Evolutionary conservation across 2,329 filamentous ascomycete species (phyloP).

Genomic region (Ophiocordyceps robertsii): DNA sequence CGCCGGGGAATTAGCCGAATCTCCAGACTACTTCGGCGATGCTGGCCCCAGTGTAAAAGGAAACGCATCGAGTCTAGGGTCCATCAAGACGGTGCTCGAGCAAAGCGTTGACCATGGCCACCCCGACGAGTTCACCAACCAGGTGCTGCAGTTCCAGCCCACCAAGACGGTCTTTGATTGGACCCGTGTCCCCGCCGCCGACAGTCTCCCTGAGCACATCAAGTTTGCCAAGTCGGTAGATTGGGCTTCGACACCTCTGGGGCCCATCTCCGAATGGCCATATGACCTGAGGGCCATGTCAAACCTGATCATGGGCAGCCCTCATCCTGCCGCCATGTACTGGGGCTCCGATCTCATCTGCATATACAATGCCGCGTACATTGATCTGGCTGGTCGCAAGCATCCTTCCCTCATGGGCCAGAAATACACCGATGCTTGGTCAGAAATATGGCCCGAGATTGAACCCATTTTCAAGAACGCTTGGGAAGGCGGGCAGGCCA

Average conservation of each 20-base stretch:
- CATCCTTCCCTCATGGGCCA: conserved; percentile 66
- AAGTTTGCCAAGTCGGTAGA: conserved; percentile 58
- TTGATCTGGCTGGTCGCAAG: conserved; percentile 59
- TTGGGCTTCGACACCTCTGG: conserved; percentile 61
- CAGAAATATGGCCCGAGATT: conserved; percentile 62
- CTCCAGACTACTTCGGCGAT: conserved; percentile 30
- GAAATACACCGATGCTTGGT: conserved; percentile 54
- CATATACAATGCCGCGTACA: conserved; percentile 64
- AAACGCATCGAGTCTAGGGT: not conserved
- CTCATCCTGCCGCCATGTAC: conserved; percentile 64
- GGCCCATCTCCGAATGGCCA: conserved; percentile 63
- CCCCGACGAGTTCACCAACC: conserved; percentile 28
- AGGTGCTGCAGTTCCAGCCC: conserved; percentile 19
- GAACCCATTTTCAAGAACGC: conserved; percentile 56
- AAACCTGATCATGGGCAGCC: conserved; percentile 69
- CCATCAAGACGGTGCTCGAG: conserved; percentile 1
- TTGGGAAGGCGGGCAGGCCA: conserved; percentile 57
- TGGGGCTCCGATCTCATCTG: conserved; percentile 59
- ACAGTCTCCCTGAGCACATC: conserved; percentile 56
- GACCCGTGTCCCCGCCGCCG: conserved; percentile 55
- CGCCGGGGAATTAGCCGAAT: conserved; percentile 15
- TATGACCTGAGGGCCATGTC: conserved; percentile 63
- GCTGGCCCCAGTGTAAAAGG: conserved; percentile 4
- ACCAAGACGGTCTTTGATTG: conserved; percentile 49
- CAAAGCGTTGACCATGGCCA: conserved; percentile 15